A percentile compares a stretch with the other conserved stretches of the same genome.
These are phyloP conservation scores for Cucumis cinereus DNA, from an alignment of 306 rosid genomes.

Conservation along the genomic window DNA sequence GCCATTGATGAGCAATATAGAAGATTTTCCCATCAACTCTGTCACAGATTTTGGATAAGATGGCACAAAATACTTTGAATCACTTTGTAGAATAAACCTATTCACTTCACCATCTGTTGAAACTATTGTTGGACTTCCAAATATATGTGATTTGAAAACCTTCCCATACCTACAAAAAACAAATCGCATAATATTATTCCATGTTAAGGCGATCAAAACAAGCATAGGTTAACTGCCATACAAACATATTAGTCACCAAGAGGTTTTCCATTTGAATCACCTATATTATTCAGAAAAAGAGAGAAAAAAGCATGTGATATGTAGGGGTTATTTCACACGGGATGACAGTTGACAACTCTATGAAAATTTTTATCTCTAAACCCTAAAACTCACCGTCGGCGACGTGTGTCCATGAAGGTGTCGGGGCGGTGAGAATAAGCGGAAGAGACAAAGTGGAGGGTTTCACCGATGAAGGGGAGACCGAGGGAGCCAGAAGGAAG, in stretches of 20 bases:
- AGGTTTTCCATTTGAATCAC: no score
- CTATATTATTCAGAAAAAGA: no score
- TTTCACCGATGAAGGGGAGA: slow-evolving; percentile 72
- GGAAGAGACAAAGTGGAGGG: slow-evolving; percentile 64
- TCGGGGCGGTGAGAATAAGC: slow-evolving; percentile 78
- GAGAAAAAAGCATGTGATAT: no score
- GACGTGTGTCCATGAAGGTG: slow-evolving; percentile 60
- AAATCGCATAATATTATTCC: background rate
- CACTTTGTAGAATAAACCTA: slow-evolving; percentile 75
- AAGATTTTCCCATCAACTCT: slow-evolving; percentile 71
- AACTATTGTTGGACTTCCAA: slow-evolving; percentile 80
- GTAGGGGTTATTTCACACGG: no score
- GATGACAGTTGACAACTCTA: no score
- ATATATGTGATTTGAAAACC: slow-evolving; percentile 73
- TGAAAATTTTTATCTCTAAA: background rate
- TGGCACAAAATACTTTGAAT: slow-evolving; percentile 67
- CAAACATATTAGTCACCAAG: no score
- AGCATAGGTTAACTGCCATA: no score
- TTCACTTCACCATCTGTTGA: slow-evolving; percentile 75
- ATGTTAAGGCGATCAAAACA: background rate
- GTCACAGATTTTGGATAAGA: slow-evolving; percentile 87
- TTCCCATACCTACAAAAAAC: slow-evolving; percentile 45
- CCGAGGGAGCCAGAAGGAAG: slow-evolving; percentile 75
- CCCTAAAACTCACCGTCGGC: background rate
- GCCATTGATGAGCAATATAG: slow-evolving; percentile 67